Base-by-base conservation (phyloP, 352 stramenopile genomes). In the Phytophthora colocasiae region DNA sequence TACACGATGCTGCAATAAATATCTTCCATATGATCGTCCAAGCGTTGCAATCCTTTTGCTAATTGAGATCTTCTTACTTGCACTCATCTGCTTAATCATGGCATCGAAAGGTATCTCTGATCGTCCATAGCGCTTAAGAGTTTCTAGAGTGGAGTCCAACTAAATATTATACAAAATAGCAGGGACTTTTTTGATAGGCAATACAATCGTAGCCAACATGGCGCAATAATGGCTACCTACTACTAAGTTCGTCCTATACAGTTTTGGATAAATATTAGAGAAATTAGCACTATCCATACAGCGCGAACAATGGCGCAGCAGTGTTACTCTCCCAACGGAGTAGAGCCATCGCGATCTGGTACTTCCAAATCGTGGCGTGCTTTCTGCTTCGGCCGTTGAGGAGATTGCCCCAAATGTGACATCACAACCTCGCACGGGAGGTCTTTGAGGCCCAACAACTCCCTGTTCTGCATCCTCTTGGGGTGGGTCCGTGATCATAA, bases 291-390 rank as follows among this genome's bases (percentile, higher is more conserved):
- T 64, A 91, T 26, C 81, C 78, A 48, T 81, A 84, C 17, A 92
- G 75, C 31, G 78, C 74, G 27, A 93, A 93, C 6, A 93, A 74
- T 43, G 83, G 83, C 50, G 85, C 83, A 8, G 87, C 81, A 46
- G 85, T 82, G 64, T 91, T 93, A 65, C 85, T 93, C 63, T 93
- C 85, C 85, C 85, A 93, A 17, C 85, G 71, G 57, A 93, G 61
- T 29, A 91, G 64, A 32, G 85, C 78, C 79, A 93, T 91, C 12
- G 83, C 83, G 63, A 93, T 91, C 69, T 93, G 81, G 68, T 93
- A 93, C 63, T 91, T 93, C 85, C 85, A 93, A 14, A 79, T 78
- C 6, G 73, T 83, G 10, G 85, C 85, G 48, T 92, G 81, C 56
- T 89, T 73, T 12, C 76, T 66, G 48, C 83, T 91, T 44, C 72